A percentile compares a stretch with the other conserved stretches of the same genome.
Evolutionary conservation across 2,329 filamentous ascomycete genomes (phyloP).

Genomic region (Aspergillus felis): DNA sequence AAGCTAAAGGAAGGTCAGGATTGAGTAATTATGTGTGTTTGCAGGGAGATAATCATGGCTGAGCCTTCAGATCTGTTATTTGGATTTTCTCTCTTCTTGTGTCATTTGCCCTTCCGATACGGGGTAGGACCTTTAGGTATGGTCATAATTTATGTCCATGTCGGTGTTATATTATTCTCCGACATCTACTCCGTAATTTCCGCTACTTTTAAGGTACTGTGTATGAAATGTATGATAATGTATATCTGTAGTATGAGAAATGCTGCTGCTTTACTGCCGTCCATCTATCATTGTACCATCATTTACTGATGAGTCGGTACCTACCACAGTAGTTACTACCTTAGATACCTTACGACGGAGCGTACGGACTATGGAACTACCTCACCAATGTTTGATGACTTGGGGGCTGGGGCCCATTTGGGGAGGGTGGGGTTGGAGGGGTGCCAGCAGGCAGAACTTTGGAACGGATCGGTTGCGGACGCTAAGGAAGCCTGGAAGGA

Average conservation of each 20-base stretch:
- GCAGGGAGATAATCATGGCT: neutral
- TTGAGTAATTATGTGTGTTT: too few species aligned
- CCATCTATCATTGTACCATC: neutral
- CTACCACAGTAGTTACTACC: too few species aligned
- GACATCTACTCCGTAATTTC: neutral
- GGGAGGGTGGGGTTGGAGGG: too few species aligned
- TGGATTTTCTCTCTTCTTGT: neutral
- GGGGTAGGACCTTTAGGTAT: too few species aligned
- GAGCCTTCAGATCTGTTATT: neutral
- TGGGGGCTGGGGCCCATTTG: neutral
- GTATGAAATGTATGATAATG: neutral
- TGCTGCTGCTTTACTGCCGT: neutral
- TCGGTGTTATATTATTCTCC: neutral
- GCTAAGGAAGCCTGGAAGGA: slow-evolving; percentile 3
- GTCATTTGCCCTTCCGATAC: neutral
- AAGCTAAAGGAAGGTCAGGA: too few species aligned
- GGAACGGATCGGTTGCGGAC: slow-evolving; percentile 5
- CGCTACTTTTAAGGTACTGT: neutral
- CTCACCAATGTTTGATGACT: neutral
- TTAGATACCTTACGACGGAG: neutral
- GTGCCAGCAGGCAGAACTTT: neutral
- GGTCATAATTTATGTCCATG: neutral
- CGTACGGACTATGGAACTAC: neutral
- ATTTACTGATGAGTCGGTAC: neutral
- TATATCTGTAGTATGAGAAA: neutral